phyloP scores from a whole-genome alignment of 352 stramenopile genomes.

The Globisporangium recalcitrans region DNA sequence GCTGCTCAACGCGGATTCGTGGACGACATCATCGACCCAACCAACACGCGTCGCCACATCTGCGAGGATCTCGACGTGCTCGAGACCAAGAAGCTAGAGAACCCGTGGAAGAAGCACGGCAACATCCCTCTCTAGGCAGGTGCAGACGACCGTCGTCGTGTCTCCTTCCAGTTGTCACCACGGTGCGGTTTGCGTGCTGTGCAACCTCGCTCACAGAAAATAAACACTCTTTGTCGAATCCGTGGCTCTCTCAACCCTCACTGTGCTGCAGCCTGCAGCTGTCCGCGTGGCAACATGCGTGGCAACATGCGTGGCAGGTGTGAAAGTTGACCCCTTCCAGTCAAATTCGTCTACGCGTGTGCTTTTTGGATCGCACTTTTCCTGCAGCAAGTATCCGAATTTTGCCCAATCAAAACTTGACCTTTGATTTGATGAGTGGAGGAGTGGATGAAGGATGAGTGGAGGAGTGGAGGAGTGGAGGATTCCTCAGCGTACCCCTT shows the following conservation, averaged over 20 bases:
- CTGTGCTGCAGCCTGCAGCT: not conserved
- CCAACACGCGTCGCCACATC: conserved; percentile 89
- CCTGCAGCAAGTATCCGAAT: not conserved
- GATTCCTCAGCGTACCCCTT: not conserved
- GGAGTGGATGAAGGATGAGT: too few species aligned
- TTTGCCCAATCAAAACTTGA: not conserved
- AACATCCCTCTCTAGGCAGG: conserved; percentile 94
- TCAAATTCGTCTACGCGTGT: not conserved
- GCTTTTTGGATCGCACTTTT: not conserved
- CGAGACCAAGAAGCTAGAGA: conserved; percentile 90
- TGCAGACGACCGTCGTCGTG: not conserved
- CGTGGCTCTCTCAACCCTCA: not conserved
- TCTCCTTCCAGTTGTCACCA: not conserved
- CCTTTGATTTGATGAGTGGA: conserved; percentile 1
- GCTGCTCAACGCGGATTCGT: conserved; percentile 96
- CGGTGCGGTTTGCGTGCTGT: conserved; percentile 5
- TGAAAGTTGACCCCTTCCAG: not conserved
- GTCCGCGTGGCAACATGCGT: not conserved
- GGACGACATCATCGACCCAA: conserved; percentile 97
- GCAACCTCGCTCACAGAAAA: conserved; percentile 1
- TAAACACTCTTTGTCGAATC: conserved; percentile 3
- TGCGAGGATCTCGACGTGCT: conserved; percentile 96
- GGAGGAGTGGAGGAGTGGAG: too few species aligned
- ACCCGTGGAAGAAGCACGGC: conserved; percentile 95
- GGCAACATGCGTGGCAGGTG: not conserved